Conservation (phyloP, 306 rosid genomes). For the Acmispon strigosus region DNA sequence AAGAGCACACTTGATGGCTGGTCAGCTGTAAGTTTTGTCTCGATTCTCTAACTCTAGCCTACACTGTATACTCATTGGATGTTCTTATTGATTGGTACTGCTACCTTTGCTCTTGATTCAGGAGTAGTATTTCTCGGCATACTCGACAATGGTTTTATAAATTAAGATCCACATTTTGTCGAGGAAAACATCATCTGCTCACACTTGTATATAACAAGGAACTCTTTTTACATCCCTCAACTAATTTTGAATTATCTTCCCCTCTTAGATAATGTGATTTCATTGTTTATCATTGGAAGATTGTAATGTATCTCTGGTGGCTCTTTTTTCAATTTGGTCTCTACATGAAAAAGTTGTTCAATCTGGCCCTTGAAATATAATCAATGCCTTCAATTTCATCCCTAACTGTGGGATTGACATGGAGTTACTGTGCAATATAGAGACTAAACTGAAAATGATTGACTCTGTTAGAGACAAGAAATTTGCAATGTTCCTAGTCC, state of each 20-base stretch:
- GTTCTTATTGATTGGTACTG: neutral
- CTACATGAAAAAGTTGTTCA: neutral
- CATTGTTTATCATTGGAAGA: neutral
- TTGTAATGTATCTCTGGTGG: neutral
- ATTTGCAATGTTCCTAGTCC: neutral
- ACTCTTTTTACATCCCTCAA: neutral
- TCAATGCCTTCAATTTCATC: neutral
- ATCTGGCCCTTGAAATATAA: neutral
- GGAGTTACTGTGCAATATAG: neutral
- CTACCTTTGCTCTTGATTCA: neutral
- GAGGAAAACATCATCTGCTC: neutral
- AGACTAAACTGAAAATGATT: neutral
- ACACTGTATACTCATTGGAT: neutral
- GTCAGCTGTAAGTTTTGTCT: constrained; percentile 70
- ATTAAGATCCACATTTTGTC: neutral
- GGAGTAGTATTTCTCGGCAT: neutral
- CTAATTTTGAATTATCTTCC: neutral
- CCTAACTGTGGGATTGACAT: neutral
- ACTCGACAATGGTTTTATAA: neutral
- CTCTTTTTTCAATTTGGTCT: neutral
- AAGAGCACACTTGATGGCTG: constrained; percentile 80
- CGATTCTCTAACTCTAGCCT: neutral
- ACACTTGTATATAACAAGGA: neutral
- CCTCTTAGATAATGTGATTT: neutral
- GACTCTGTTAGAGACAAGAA: neutral